Conservation (phyloP, 768 basidiomycete species). For the Agaricus blazei region DNA sequence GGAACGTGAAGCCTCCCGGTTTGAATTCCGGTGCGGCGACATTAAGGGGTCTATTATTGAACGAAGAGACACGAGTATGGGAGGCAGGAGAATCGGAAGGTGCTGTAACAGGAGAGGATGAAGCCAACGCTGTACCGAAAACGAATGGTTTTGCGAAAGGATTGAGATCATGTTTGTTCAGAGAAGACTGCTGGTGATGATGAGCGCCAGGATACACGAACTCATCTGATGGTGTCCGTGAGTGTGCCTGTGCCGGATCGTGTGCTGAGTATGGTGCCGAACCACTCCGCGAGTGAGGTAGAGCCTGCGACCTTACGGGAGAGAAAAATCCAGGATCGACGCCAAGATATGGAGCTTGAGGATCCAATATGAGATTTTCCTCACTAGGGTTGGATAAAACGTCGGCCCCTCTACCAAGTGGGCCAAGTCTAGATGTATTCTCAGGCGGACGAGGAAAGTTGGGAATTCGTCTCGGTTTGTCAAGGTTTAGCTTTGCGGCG, state of each 20-base stretch:
- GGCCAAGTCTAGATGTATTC: constrained; percentile 36
- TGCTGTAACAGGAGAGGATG: constrained; percentile 15
- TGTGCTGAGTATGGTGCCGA: constrained; percentile 59
- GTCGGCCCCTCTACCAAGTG: constrained; percentile 49
- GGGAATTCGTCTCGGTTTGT: constrained; percentile 68
- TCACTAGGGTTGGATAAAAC: constrained; percentile 86
- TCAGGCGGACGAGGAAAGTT: constrained; percentile 78
- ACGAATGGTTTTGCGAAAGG: constrained; percentile 83
- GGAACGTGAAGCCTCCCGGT: constrained; percentile 72
- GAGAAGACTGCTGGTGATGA: constrained; percentile 17
- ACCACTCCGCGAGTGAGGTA: constrained; percentile 60
- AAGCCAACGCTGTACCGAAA: constrained; percentile 47
- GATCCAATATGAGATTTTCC: constrained; percentile 42
- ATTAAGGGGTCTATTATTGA: constrained; percentile 66
- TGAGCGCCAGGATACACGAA: constrained; percentile 19
- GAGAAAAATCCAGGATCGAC: constrained; percentile 8
- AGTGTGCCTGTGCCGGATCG: constrained; percentile 63
- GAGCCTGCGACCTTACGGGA: constrained; percentile 31
- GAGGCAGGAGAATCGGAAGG: constrained; percentile 27
- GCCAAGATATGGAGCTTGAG: constrained; percentile 9
- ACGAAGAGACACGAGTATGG: constrained; percentile 39
- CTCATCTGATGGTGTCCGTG: constrained; percentile 43
- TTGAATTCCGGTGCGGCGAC: constrained; percentile 79
- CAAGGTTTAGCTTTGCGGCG: constrained; percentile 30
- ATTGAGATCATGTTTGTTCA: constrained; percentile 46